Evolutionary conservation across 2,329 filamentous ascomycete genomes (phyloP).

Genomic region (Arthroderma sp.): DNA sequence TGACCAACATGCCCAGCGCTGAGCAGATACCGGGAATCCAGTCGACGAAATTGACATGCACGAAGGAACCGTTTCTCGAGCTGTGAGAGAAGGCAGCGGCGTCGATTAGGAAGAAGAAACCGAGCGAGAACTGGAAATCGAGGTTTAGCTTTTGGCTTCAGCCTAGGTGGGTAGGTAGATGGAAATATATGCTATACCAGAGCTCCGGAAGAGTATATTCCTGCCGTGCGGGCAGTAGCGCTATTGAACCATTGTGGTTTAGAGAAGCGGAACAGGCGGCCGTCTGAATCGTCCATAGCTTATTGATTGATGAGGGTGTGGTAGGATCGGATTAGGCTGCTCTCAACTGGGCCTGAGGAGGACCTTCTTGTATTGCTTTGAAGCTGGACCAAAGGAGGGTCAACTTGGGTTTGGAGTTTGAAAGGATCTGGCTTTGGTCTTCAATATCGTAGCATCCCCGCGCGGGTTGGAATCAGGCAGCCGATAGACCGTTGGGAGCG

Average conservation of each 20-base stretch:
- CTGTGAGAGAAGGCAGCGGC: conserved; percentile 52
- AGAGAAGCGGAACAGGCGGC: conserved; percentile 53
- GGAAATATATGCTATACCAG: conserved; percentile 37
- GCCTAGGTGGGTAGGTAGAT: conserved; percentile 2
- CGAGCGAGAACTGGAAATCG: conserved; percentile 47
- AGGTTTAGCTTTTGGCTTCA: not conserved
- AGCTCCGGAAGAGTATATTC: conserved; percentile 54
- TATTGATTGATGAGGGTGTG: no score
- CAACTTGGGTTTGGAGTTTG: no score
- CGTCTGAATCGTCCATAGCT: conserved; percentile 33
- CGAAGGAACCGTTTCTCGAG: conserved; percentile 44
- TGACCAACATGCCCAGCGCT: conserved; percentile 56
- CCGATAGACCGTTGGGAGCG: no score
- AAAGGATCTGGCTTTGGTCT: no score
- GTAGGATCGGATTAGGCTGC: no score
- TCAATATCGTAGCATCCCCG: no score
- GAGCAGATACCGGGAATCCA: conserved; percentile 62
- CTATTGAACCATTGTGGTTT: conserved; percentile 56
- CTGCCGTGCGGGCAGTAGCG: conserved; percentile 48
- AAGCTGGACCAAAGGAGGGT: no score
- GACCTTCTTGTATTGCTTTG: no score
- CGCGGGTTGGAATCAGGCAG: no score
- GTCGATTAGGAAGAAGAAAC: conserved; percentile 58
- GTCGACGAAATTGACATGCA: conserved; percentile 57
- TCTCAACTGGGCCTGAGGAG: no score